Conservation (phyloP, 1,284 basidiomycete genomes). For the Pulchroboletus neoregius region DNA sequence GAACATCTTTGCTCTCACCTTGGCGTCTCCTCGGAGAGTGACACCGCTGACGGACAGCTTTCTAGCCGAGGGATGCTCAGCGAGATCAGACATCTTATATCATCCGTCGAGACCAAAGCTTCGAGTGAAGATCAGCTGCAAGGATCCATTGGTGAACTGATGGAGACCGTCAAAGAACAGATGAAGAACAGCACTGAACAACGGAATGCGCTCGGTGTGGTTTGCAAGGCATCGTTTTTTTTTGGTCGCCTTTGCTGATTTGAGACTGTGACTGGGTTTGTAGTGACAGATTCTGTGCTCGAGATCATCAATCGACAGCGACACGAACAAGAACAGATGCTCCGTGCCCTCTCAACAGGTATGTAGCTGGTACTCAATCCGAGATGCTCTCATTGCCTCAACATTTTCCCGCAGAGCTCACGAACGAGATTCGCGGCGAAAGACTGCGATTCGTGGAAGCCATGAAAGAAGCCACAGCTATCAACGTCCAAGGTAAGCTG, state of each 20-base stretch:
- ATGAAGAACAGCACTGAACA: constrained; percentile 26
- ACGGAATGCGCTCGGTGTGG: constrained; percentile 29
- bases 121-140: constrained; percentile 24
- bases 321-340: constrained; percentile 63
- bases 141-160: constrained; percentile 25
- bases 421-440: constrained; percentile 79
- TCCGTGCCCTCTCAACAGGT: constrained; percentile 65
- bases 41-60: constrained; percentile 1
- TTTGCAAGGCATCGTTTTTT: not conserved
- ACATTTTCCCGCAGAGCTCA: constrained; percentile 52
- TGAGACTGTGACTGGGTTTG: not conserved
- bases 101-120: constrained; percentile 22
- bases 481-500: constrained; percentile 72
- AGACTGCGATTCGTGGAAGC: constrained; percentile 82
- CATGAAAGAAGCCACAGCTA: constrained; percentile 84
- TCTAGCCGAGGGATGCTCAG: constrained; percentile 20
- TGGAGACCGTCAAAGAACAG: constrained; percentile 27
- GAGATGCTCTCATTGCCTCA: not conserved
- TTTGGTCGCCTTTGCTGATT: constrained; percentile 2
- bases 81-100: constrained; percentile 27
- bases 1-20: constrained; percentile 57
- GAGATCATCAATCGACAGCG: constrained; percentile 63
- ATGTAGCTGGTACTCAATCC: constrained; percentile 10
- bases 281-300: constrained; percentile 56
- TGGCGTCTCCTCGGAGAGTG: constrained; percentile 20